These are phyloP conservation scores for Gardenia jasminoides DNA, from an alignment of 257 asterid genomes.

Conservation along the genomic window DNA sequence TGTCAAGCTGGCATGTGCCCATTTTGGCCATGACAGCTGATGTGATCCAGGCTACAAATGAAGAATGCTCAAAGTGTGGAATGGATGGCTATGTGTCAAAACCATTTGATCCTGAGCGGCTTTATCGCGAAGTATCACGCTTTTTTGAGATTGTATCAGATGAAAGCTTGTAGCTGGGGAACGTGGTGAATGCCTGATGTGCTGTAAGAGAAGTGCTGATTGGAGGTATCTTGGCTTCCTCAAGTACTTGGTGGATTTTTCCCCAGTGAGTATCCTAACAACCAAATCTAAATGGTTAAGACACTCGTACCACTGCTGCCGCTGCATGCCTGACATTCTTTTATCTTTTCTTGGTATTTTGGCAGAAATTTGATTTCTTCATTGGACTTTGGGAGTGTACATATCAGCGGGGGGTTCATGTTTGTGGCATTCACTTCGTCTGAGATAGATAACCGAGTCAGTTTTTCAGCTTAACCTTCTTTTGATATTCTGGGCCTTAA, in stretches of 20 bases:
- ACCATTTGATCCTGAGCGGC: slow-evolving; percentile 95
- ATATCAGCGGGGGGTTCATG: background rate
- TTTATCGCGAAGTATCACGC: slow-evolving; percentile 81
- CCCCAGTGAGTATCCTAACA: slow-evolving; percentile 17
- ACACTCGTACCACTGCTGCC: background rate
- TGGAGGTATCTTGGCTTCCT: slow-evolving; percentile 18
- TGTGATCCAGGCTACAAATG: slow-evolving; percentile 85
- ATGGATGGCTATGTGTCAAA: slow-evolving; percentile 96
- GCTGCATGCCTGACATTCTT: background rate
- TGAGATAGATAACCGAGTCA: background rate
- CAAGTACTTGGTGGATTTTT: background rate
- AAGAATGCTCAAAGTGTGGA: slow-evolving; percentile 53
- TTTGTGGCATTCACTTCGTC: background rate
- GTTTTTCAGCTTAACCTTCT: background rate
- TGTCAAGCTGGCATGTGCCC: slow-evolving; percentile 77
- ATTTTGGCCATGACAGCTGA: slow-evolving; percentile 98
- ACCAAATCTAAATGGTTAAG: background rate
- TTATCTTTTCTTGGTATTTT: background rate
- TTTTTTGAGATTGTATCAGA: slow-evolving; percentile 42
- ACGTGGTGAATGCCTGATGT: slow-evolving; percentile 18
- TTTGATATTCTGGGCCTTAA: background rate
- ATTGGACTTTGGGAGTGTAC: slow-evolving; percentile 4
- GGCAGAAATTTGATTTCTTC: slow-evolving; percentile 12
- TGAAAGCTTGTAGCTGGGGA: slow-evolving; percentile 28
- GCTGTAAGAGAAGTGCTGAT: slow-evolving; percentile 3